Evolutionary conservation across 495 filamentous ascomycete species (phyloP).

Genomic region (Talaromyces stipitatus): DNA sequence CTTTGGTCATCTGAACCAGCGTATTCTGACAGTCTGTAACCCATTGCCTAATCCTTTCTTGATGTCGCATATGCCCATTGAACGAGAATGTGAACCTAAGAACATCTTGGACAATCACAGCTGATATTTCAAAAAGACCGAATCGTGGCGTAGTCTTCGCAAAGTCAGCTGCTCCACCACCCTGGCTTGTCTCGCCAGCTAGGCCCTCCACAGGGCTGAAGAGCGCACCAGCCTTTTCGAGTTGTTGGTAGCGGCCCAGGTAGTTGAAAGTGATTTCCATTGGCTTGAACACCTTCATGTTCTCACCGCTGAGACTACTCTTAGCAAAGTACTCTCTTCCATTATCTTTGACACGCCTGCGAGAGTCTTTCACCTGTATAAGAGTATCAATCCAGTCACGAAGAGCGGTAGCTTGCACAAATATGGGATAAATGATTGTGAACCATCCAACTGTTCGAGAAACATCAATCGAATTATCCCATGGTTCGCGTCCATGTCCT

Average conservation of each 20-base stretch:
- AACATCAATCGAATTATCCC: constrained; percentile 43
- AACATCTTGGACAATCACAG: constrained; percentile 49
- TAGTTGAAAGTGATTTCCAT: constrained; percentile 70
- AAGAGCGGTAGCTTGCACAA: constrained; percentile 14
- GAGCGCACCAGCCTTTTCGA: constrained; percentile 53
- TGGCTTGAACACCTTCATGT: constrained; percentile 36
- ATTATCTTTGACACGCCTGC: constrained; percentile 38
- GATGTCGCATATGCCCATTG: constrained; percentile 52
- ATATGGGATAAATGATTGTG: constrained; percentile 47
- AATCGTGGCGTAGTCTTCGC: constrained; percentile 48
- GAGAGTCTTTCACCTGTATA: constrained; percentile 38
- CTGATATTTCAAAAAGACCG: constrained; percentile 58
- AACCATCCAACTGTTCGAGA: constrained; percentile 58
- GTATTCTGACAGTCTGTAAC: constrained; percentile 49
- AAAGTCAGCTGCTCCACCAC: constrained; percentile 50
- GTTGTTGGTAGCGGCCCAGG: constrained; percentile 53
- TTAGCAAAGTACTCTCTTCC: constrained; percentile 43
- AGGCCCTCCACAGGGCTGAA: constrained; percentile 49
- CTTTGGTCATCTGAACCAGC: constrained; percentile 41
- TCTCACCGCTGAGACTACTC: constrained; percentile 37
- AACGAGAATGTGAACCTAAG: constrained; percentile 59
- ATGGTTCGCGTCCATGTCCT: constrained; percentile 49
- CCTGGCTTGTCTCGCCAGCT: constrained; percentile 37
- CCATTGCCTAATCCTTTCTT: constrained; percentile 50
- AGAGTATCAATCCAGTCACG: constrained; percentile 31